Evolutionary conservation across 2,329 filamentous ascomycete genomes (phyloP), one percentile per base, ranked within the genome.

Genomic region (Trichoderma koningii): DNA sequence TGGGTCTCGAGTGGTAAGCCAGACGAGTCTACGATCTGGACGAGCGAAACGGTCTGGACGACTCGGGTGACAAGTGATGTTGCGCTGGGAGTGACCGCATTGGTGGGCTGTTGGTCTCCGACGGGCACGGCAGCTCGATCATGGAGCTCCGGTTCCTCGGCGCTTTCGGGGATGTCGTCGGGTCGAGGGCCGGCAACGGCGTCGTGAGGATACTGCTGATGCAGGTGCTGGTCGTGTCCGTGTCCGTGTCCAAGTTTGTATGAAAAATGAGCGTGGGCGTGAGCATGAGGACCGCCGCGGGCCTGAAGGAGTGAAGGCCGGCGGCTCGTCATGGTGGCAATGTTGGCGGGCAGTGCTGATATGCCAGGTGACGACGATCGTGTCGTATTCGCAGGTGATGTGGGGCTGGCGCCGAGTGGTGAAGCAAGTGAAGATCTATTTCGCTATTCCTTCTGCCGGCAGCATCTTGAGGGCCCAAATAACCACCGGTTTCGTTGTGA

Each of bases 1-100:
- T 79, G 74, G 23, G 80, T 72, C 59, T 77, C 73, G 52, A 84
- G 71, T 55, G 80, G 76, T 30, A 76, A 77, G 67, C 84, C 84
- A 51, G 73, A 71, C 52, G 75, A 74, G 73, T 86, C 82, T 67
- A 85, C 79, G 67, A 83, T 71, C 69, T 85, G 80, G 63, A 86
- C 73, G 72, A 86, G 76, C 28, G 83, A 84, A 68, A 87, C 75
- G 69, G 84, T 86, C 73, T 85, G 79, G 61, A 85, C 76, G 70
- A 87, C 76, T 66, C 77, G 74, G 15, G 78, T 81, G 70, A 83
- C 74, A 70, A 77, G 74, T 28, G 71, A 60, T 1, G 50, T 42
- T 23, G 50, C 38, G 19, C 44, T 42, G 50, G 51, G 30, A n/a
- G 21, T 45, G 48, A 63, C 7, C 26, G 38, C 57, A 56, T 69